Conservation (phyloP, 495 filamentous ascomycete genomes). For the Penicillium canescens region DNA sequence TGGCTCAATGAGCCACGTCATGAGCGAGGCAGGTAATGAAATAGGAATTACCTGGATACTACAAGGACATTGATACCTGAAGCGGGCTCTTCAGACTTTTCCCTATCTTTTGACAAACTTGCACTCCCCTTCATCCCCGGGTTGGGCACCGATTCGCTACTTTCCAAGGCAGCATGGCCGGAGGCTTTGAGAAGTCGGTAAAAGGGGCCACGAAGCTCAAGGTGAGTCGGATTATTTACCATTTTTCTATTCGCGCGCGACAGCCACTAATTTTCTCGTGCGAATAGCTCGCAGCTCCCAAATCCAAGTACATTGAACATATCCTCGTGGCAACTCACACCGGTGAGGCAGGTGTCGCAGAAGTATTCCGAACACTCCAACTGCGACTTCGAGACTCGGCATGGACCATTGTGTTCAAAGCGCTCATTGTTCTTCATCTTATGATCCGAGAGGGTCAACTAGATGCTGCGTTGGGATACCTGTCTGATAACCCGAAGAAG, state of each 20-base stretch:
- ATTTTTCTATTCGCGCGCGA: neutral
- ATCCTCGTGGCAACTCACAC: constrained; percentile 94
- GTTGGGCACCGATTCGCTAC: constrained; percentile 9
- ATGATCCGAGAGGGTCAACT: constrained; percentile 96
- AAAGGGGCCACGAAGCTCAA: constrained; percentile 95
- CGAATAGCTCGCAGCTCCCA: constrained; percentile 83
- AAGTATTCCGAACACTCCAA: constrained; percentile 91
- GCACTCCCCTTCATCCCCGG: neutral
- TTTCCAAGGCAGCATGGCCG: constrained; percentile 60
- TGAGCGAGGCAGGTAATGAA: constrained; percentile 27
- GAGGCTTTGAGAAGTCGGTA: constrained; percentile 85
- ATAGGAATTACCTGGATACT: constrained; percentile 22
- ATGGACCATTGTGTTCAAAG: constrained; percentile 98
- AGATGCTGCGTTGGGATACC: constrained; percentile 82
- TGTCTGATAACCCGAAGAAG: constrained; percentile 79
- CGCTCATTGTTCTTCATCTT: constrained; percentile 89
- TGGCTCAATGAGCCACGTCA: constrained; percentile 38
- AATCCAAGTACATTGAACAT: constrained; percentile 99
- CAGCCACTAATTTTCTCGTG: constrained; percentile 4
- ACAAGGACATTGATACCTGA: constrained; percentile 25
- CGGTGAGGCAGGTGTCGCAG: constrained; percentile 91
- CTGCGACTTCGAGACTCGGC: constrained; percentile 88
- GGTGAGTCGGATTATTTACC: constrained; percentile 45
- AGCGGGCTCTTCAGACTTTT: constrained; percentile 22
- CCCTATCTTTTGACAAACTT: neutral